A percentile compares a stretch with the other conserved stretches of the same genome.
Conservation (phyloP, 495 filamentous ascomycete genomes). For the Hypoxylon trugodes region DNA sequence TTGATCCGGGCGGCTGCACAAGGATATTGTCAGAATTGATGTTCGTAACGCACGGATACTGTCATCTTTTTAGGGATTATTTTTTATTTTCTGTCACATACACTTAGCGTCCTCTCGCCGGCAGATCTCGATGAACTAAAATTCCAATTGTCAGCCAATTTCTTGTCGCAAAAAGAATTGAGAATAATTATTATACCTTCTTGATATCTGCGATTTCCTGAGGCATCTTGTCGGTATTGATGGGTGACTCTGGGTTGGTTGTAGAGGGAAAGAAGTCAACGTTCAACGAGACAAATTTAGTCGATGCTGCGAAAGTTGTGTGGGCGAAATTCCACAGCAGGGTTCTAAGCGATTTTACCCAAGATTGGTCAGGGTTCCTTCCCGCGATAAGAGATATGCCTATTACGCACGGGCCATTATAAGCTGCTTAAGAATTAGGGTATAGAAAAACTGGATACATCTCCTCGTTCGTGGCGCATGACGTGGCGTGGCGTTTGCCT, state of each 20-base stretch:
- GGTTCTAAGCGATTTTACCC: conserved; percentile 41
- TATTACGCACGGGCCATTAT: conserved; percentile 15
- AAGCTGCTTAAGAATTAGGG: too few species aligned
- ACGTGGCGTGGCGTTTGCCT: conserved; percentile 40
- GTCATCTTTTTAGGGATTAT: too few species aligned
- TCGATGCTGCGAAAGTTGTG: conserved; percentile 47
- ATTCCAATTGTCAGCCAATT: conserved; percentile 44
- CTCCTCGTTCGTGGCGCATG: conserved; percentile 33
- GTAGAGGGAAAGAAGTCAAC: conserved; percentile 38
- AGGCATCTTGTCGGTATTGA: conserved; percentile 76
- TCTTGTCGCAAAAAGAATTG: neutral
- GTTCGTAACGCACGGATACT: neutral
- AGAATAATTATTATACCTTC: conserved; percentile 55
- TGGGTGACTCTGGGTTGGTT: conserved; percentile 36
- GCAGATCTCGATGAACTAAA: conserved; percentile 99
- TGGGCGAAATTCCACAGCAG: conserved; percentile 39
- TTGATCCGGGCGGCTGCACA: conserved; percentile 91
- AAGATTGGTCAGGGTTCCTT: conserved; percentile 29
- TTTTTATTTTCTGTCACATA: conserved; percentile 59
- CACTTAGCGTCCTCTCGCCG: conserved; percentile 97
- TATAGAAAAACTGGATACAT: too few species aligned
- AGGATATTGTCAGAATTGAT: conserved; percentile 49
- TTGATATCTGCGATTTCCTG: conserved; percentile 99
- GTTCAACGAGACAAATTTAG: too few species aligned
- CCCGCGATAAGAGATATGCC: conserved; percentile 20